Evolutionary conservation across 1,284 basidiomycete species (phyloP), one percentile per base, ranked within the genome.

Genomic region (Tilletia indica): DNA sequence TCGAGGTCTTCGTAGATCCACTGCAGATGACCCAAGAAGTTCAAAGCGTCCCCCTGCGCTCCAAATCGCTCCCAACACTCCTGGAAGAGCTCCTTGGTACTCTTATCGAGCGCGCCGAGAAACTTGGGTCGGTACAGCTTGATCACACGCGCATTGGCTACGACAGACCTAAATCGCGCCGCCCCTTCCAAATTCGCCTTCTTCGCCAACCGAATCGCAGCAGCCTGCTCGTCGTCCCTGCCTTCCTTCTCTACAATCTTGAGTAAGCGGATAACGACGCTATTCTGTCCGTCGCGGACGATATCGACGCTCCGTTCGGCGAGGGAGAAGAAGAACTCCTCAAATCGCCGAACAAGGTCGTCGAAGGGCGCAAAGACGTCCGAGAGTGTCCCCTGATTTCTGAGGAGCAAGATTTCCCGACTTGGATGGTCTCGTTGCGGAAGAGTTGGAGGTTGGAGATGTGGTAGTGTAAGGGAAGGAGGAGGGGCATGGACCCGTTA

Each of bases 1-100:
- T 94, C 91, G 77, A 99, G 89, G 83, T 99, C 97, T 81, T 97
- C 91, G 86, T 95, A 98, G 79, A 99, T 89, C 93, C 94, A 99
- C 63, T 89, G 86, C 14, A 97, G 86, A 69, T 89, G 89, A 25
- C 91, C 90, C 71, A 99, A 87, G 85, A 97, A 97, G 0, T 86
- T 87, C 25, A 89, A 86, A 14, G 91, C 89, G 78, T 93, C 88
- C 34, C 88, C 87, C 76, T 89, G 87, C 78, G 90, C 87, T 25
- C 77, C 76, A 47, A 78, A 78, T 42, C 87, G 88, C 58, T 87
- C 85, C 82, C 90, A 93, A 19, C 90, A 90, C 31, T 88, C 87
- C 6, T 91, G 88, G 78, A 97, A 93, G 71, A 90, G 89, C 54
- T 87, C 87, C 74, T 90, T 89, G 75, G 96, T 92, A 2, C 92